Conservation (phyloP, 768 basidiomycete genomes). For the Phlegmacium glaucopus region DNA sequence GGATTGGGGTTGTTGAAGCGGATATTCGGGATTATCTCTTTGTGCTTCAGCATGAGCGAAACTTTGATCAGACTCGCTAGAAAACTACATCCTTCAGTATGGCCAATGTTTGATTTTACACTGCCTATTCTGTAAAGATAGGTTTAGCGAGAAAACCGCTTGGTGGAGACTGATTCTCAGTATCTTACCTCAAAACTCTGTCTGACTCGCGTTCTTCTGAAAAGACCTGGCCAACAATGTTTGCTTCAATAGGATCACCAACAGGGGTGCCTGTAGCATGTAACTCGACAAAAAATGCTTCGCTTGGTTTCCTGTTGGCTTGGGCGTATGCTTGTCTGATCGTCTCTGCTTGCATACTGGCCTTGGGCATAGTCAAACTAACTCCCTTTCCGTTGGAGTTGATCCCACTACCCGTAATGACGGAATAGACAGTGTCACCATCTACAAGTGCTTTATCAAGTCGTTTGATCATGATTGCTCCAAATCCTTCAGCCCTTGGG, state of each 20-base stretch:
- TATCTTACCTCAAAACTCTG: too few species aligned
- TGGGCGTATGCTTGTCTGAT: conserved; percentile 22
- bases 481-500: conserved; percentile 16
- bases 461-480: conserved; percentile 33
- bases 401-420: too few species aligned
- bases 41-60: too few species aligned
- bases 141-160: too few species aligned
- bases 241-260: conserved; percentile 46
- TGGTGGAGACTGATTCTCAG: too few species aligned
- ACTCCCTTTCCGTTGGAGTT: too few species aligned
- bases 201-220: conserved; percentile 17
- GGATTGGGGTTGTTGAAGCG: too few species aligned
- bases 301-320: conserved; percentile 22
- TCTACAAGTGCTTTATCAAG: conserved; percentile 31
- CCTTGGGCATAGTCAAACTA: too few species aligned
- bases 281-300: conserved; percentile 42
- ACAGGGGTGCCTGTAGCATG: conserved; percentile 45
- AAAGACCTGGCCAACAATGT: conserved; percentile 36
- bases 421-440: background rate
- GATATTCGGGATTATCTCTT: too few species aligned
- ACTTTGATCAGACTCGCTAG: too few species aligned
- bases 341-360: too few species aligned
- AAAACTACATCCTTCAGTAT: too few species aligned
- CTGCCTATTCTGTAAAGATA: conserved; percentile 31
- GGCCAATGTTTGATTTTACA: conserved; percentile 39